A percentile compares a stretch with the other conserved stretches of the same genome.
Evolutionary conservation across 2,329 filamentous ascomycete species (phyloP).

Genomic region (Phaeosphaeria sp.): DNA sequence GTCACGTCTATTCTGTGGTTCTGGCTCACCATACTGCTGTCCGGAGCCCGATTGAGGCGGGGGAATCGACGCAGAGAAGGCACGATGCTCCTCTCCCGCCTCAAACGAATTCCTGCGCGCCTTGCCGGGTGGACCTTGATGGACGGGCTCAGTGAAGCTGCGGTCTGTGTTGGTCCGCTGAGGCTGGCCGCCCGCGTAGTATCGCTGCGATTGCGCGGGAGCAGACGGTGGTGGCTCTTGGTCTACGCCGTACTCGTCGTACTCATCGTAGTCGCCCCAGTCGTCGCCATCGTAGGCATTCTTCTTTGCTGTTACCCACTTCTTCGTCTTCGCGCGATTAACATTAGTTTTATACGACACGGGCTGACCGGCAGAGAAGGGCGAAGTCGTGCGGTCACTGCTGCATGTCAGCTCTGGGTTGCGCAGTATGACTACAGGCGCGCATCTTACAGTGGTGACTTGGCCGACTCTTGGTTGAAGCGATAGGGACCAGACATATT

Average conservation of each 20-base stretch:
- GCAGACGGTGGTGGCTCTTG: conserved; percentile 51
- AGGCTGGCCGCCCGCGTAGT: conserved; percentile 43
- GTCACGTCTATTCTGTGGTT: conserved; percentile 52
- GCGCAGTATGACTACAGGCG: background rate
- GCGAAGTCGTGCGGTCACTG: conserved; percentile 38
- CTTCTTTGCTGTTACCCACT: conserved; percentile 91
- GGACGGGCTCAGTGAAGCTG: conserved; percentile 52
- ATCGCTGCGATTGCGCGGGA: conserved; percentile 52
- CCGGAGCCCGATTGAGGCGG: conserved; percentile 26
- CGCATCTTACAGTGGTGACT: conserved; percentile 48
- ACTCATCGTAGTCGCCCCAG: conserved; percentile 75
- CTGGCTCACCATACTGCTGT: conserved; percentile 19
- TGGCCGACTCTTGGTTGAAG: conserved; percentile 43
- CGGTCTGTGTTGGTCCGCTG: conserved; percentile 24
- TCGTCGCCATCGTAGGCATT: conserved; percentile 92
- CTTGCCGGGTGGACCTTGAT: conserved; percentile 31
- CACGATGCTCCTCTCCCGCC: conserved; percentile 59
- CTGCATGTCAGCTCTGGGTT: conserved; percentile 16
- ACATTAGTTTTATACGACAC: conserved; percentile 82
- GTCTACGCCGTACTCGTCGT: conserved; percentile 62
- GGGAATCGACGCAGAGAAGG: conserved; percentile 52
- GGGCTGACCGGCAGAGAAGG: conserved; percentile 46
- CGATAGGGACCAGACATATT: conserved; percentile 51
- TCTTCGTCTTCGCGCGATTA: conserved; percentile 86
- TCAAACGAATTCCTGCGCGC: conserved; percentile 61